phyloP scores from a whole-genome alignment of 371 early-diverging fungal species.

The Mycotypha africana region DNA sequence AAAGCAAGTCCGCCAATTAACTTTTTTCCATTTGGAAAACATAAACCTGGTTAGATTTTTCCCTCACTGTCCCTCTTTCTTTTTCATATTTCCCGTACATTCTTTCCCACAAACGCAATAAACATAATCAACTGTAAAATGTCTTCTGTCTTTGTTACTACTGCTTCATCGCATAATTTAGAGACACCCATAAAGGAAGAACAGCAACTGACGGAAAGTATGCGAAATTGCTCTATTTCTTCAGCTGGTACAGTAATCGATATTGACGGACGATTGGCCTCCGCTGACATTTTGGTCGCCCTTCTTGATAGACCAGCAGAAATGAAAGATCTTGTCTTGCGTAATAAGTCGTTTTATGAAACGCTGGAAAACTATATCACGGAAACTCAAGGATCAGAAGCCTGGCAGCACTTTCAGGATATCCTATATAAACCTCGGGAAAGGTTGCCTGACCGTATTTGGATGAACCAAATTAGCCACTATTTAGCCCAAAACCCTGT shows the following conservation, averaged over 20 bases:
- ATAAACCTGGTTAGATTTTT: too few relatives aligned
- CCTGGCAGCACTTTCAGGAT: constrained; percentile 36
- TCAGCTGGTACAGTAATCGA: constrained; percentile 16
- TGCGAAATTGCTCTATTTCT: constrained; percentile 23
- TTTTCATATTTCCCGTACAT: too few relatives aligned
- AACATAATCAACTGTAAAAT: constrained; percentile 80
- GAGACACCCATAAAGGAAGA: too few relatives aligned
- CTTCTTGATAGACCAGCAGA: constrained; percentile 32
- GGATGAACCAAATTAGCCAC: constrained; percentile 29
- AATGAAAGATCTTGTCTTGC: constrained; percentile 25
- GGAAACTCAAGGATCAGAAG: constrained; percentile 29
- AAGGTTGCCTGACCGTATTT: constrained; percentile 27
- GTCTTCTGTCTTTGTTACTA: too few relatives aligned
- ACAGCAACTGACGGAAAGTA: constrained; percentile 53
- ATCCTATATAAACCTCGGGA: constrained; percentile 34
- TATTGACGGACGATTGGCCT: constrained; percentile 30
- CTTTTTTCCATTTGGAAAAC: too few relatives aligned
- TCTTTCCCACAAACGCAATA: constrained; percentile 74
- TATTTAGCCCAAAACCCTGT: constrained; percentile 37
- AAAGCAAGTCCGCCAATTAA: too few relatives aligned
- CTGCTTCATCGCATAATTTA: too few relatives aligned
- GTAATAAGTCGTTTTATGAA: constrained; percentile 30
- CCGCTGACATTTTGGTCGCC: constrained; percentile 32
- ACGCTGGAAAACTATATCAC: constrained; percentile 26
- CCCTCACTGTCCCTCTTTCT: too few relatives aligned